A percentile compares a stretch with the other conserved stretches of the same genome.
Conservation (phyloP, 805 yeast genomes). For the Kodamaea sagamina region DNA sequence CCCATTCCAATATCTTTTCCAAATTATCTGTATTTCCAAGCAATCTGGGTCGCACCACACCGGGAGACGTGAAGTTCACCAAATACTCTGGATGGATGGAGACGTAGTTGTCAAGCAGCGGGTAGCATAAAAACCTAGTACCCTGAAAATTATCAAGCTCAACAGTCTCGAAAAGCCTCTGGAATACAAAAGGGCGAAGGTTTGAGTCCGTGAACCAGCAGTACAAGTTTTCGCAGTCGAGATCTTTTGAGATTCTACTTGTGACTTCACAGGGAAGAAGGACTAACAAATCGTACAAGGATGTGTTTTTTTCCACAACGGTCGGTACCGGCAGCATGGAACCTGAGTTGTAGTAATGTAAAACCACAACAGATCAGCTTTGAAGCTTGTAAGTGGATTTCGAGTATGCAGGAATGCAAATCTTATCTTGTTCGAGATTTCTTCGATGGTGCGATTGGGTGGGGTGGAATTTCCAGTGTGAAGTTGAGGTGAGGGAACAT, state of each 20-base stretch:
- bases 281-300: background rate
- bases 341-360: no score
- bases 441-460: no score
- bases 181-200: background rate
- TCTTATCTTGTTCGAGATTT: no score
- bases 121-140: background rate
- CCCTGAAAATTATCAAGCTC: background rate
- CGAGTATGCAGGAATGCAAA: no score
- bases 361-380: no score
- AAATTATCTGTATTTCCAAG: background rate
- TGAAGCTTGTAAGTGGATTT: no score
- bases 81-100: slow-evolving; percentile 1
- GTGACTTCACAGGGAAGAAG: background rate
- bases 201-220: background rate
- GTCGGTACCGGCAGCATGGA: no score
- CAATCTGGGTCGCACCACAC: slow-evolving; percentile 4
- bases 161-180: background rate
- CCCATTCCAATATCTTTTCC: slow-evolving; percentile 1
- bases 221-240: background rate
- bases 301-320: no score
- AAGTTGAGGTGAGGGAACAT: no score
- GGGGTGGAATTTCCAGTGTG: no score
- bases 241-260: background rate
- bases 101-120: background rate
- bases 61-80: background rate